Evolutionary conservation across 169 alveolate genomes (phyloP).

Genomic region (Plasmodium billcollinsi): DNA sequence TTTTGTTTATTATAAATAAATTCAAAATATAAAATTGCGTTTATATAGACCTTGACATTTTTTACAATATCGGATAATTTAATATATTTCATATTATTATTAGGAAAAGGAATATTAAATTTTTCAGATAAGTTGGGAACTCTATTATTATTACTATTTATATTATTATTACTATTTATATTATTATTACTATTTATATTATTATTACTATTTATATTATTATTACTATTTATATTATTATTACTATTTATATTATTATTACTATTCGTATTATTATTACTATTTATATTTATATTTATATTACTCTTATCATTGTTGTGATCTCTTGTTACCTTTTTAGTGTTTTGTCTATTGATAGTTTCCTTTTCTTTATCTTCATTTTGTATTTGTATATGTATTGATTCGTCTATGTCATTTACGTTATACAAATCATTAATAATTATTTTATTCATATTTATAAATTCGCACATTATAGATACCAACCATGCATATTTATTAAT

Average conservation of each 20-base stretch:
- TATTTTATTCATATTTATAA: constrained; percentile 68
- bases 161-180: too few relatives aligned
- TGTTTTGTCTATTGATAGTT: neutral
- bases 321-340: neutral
- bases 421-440: constrained; percentile 40
- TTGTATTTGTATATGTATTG: constrained; percentile 7
- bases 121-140: neutral
- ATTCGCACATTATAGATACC: constrained; percentile 45
- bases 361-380: neutral
- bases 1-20: constrained; percentile 40
- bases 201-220: neutral
- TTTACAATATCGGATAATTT: constrained; percentile 46
- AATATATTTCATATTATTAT: constrained; percentile 35
- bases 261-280: too few relatives aligned
- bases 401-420: constrained; percentile 9
- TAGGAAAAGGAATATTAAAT: neutral
- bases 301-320: neutral
- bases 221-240: neutral
- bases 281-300: neutral
- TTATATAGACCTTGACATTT: constrained; percentile 20
- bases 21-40: constrained; percentile 60
- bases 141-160: neutral
- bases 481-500: constrained; percentile 62
- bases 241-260: too few relatives aligned
- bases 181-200: neutral